phyloP scores from a whole-genome alignment of 257 asterid species.

The Solanum medicagineum region DNA sequence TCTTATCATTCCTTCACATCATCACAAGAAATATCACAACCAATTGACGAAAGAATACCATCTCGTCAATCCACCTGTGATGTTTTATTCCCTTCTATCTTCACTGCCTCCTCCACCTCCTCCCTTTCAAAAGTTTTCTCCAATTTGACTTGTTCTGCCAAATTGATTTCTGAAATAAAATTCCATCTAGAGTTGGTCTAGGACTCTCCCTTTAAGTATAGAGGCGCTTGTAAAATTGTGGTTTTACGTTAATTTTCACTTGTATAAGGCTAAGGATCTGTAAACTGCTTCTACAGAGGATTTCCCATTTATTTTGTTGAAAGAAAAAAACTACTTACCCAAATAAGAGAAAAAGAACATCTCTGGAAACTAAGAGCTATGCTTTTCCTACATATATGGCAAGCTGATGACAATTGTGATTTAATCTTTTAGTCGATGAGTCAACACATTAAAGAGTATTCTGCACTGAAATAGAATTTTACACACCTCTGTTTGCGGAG shows the following conservation, averaged over 20 bases:
- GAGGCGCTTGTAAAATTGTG: neutral
- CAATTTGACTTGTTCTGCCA: neutral
- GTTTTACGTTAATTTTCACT: neutral
- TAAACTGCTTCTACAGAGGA: neutral
- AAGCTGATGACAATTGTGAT: neutral
- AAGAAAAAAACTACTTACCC: neutral
- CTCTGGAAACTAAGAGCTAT: neutral
- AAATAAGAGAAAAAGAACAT: neutral
- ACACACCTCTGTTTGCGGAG: conserved; percentile 47
- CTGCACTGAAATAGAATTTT: neutral
- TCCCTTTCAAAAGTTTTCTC: neutral
- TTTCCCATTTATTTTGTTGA: neutral
- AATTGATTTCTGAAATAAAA: too few species aligned
- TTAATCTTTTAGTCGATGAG: neutral
- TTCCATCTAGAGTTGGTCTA: neutral
- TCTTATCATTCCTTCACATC: neutral
- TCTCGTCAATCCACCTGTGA: neutral
- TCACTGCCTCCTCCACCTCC: neutral
- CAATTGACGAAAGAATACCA: neutral
- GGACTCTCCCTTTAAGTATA: neutral
- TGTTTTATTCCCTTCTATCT: neutral
- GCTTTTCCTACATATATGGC: neutral
- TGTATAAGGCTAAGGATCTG: neutral
- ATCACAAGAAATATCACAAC: neutral
- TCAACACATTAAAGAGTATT: neutral